These are phyloP conservation scores for Setaria viridis DNA, from an alignment of 202 grass and related monocot genomes.

Conservation along the genomic window DNA sequence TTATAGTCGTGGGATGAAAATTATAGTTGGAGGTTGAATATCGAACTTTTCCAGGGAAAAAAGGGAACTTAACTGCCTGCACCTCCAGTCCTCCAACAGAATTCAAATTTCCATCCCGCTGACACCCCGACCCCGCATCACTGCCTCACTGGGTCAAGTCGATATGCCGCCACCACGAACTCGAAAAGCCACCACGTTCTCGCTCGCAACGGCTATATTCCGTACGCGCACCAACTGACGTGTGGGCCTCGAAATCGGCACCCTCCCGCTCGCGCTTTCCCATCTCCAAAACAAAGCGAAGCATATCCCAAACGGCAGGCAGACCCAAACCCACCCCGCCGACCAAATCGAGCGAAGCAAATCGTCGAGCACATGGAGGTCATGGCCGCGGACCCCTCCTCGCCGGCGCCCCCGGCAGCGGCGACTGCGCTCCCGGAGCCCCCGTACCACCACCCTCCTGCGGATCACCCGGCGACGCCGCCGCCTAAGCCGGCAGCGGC, in stretches of 20 bases:
- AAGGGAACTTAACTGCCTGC: too few relatives aligned
- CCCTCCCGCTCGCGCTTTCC: neutral
- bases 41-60: too few relatives aligned
- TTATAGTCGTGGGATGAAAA: too few relatives aligned
- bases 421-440: constrained; percentile 44
- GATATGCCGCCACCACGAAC: neutral
- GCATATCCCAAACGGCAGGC: neutral
- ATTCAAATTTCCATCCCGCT: neutral
- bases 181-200: neutral
- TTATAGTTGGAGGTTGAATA: too few relatives aligned
- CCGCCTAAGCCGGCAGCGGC: constrained; percentile 30
- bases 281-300: neutral
- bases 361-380: constrained; percentile 46
- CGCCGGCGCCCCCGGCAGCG: constrained; percentile 23
- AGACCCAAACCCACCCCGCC: neutral
- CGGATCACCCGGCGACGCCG: constrained; percentile 31
- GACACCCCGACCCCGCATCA: neutral
- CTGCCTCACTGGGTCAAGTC: neutral
- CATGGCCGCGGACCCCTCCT: constrained; percentile 28
- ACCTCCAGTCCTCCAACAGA: neutral
- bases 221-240: neutral
- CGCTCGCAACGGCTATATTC: constrained; percentile 62
- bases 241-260: neutral
- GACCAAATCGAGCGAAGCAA: neutral
- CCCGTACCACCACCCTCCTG: constrained; percentile 53